Conservation (phyloP, 2,329 filamentous ascomycete species). For the Amauroascus verrucosus region DNA sequence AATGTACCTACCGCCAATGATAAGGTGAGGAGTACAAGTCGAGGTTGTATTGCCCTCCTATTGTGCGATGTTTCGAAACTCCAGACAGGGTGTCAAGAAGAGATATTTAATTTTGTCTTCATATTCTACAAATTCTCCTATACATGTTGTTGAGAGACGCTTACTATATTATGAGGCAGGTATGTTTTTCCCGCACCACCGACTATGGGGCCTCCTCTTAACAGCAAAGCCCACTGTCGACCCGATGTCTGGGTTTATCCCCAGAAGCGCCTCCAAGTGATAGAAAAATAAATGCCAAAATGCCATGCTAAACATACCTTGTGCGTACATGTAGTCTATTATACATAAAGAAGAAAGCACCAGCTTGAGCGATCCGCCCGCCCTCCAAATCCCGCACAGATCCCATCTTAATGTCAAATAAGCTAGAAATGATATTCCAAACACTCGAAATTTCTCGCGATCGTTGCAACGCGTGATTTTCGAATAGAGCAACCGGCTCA, state of each 20-base stretch:
- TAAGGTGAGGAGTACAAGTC: background rate
- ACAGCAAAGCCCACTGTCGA: background rate
- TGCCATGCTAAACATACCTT: background rate
- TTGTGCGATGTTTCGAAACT: background rate
- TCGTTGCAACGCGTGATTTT: background rate
- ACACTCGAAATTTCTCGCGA: background rate
- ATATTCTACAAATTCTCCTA: no score
- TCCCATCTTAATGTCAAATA: background rate
- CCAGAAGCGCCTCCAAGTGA: background rate
- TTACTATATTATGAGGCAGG: no score
- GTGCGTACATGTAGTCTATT: constrained; percentile 6
- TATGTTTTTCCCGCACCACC: no score
- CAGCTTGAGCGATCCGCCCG: background rate
- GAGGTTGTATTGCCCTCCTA: background rate
- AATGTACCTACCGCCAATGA: constrained; percentile 1
- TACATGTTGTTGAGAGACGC: no score
- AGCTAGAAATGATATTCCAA: background rate
- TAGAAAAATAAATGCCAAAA: background rate
- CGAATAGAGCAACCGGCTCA: background rate
- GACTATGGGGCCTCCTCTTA: no score
- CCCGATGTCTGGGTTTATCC: background rate
- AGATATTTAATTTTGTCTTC: no score
- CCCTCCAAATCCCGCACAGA: background rate
- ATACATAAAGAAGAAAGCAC: constrained; percentile 3
- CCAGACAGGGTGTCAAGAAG: no score